Conservation (phyloP, 2,329 filamentous ascomycete species). For the Aspergillus candidus region DNA sequence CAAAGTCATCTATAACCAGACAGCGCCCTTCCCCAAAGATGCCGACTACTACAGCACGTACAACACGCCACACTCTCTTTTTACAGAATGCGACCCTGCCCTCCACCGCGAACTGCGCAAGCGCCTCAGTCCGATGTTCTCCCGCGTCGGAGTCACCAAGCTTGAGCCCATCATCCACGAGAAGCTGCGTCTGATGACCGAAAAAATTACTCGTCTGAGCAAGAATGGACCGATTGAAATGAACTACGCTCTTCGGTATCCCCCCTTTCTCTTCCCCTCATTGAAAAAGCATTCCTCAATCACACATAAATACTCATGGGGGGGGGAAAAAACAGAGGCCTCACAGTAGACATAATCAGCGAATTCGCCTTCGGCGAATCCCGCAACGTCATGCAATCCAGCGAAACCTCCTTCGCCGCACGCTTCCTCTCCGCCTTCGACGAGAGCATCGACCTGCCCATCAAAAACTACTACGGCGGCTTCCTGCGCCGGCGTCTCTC, state of each 20-base stretch:
- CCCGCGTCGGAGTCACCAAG: slow-evolving; percentile 9
- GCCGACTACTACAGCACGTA: slow-evolving; percentile 2
- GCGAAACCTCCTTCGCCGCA: not conserved
- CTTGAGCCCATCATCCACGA: slow-evolving; percentile 3
- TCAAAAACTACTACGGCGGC: no score
- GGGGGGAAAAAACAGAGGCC: not conserved
- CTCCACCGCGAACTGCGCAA: slow-evolving; percentile 11
- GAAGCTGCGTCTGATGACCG: not conserved
- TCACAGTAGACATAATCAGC: slow-evolving; percentile 5
- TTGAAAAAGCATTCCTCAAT: no score
- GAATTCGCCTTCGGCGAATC: slow-evolving; percentile 6
- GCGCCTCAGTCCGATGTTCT: slow-evolving; percentile 15
- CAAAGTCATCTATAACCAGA: slow-evolving; percentile 8
- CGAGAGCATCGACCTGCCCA: no score
- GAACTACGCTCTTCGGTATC: slow-evolving; percentile 5
- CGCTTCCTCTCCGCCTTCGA: slow-evolving; percentile 4
- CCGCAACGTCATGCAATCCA: slow-evolving; percentile 3
- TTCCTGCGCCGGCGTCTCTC: no score
- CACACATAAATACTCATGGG: no score
- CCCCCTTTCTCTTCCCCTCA: no score
- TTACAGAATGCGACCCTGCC: slow-evolving; percentile 5
- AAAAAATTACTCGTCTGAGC: not conserved
- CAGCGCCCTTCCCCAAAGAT: slow-evolving; percentile 4
- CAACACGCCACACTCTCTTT: slow-evolving; percentile 4
- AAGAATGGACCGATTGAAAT: not conserved